These are phyloP conservation scores for Lactifluus subvellereus DNA, from an alignment of 768 basidiomycete species.

Conservation along the genomic window DNA sequence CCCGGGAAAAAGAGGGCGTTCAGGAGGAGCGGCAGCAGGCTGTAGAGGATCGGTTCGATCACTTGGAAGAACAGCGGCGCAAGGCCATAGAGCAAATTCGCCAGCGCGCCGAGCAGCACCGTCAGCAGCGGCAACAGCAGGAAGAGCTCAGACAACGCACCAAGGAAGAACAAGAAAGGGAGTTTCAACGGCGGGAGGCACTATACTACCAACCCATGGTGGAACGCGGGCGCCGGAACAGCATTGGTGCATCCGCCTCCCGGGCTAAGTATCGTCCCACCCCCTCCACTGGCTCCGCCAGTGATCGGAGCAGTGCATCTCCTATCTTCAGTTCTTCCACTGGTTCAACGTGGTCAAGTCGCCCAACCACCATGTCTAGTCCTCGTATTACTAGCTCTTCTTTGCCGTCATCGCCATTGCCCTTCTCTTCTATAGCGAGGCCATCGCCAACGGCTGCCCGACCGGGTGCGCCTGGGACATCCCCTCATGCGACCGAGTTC, in stretches of 20 bases:
- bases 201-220: conserved; percentile 18
- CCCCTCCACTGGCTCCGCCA: conserved; percentile 18
- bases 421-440: conserved; percentile 7
- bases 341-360: conserved; percentile 22
- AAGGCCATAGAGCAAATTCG: too few relatives aligned
- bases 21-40: conserved; percentile 10
- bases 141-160: conserved; percentile 27
- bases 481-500: too few relatives aligned
- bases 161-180: conserved; percentile 30
- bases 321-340: conserved; percentile 20
- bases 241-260: conserved; percentile 19
- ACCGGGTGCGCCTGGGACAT: too few relatives aligned
- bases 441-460: conserved; percentile 19
- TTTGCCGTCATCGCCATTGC: not conserved
- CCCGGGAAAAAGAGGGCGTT: conserved; percentile 8
- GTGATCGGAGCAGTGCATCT: conserved; percentile 25
- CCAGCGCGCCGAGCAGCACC: too few relatives aligned
- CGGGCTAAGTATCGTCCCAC: conserved; percentile 24
- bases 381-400: too few relatives aligned
- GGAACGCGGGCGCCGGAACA: conserved; percentile 29
- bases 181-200: conserved; percentile 24
- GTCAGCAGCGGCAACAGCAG: too few relatives aligned
- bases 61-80: too few relatives aligned
- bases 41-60: conserved; percentile 23
- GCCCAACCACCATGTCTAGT: conserved; percentile 7